A percentile compares a stretch with the other conserved stretches of the same genome.
phyloP scores from a whole-genome alignment of 495 filamentous ascomycete genomes.

The Penicillium robsamsonii region DNA sequence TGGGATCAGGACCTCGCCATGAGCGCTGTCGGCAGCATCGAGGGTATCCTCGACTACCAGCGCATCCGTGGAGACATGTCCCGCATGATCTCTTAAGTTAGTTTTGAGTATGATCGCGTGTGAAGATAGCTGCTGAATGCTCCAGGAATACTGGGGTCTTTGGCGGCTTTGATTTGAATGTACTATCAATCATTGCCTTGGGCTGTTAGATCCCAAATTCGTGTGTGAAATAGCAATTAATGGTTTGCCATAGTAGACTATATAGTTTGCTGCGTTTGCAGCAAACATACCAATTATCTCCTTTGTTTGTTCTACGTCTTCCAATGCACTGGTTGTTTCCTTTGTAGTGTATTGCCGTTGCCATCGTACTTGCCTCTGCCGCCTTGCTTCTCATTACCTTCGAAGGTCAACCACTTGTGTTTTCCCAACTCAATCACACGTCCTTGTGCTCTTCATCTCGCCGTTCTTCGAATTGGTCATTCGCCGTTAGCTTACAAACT shows the following conservation, averaged over 20 bases:
- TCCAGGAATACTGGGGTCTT: constrained; percentile 5
- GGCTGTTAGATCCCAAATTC: constrained; percentile 34
- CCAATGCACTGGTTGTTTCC: neutral
- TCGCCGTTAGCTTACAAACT: neutral
- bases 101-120: constrained; percentile 20
- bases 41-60: constrained; percentile 88
- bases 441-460: neutral
- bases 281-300: constrained; percentile 27
- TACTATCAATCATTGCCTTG: constrained; percentile 40
- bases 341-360: neutral
- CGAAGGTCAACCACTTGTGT: neutral
- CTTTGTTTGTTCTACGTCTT: constrained; percentile 21
- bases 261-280: constrained; percentile 28
- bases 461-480: neutral
- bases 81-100: constrained; percentile 61
- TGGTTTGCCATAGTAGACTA: constrained; percentile 39
- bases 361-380: neutral
- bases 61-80: constrained; percentile 86
- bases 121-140: constrained; percentile 22
- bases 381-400: neutral
- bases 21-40: constrained; percentile 86
- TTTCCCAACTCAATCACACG: neutral
- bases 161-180: constrained; percentile 32
- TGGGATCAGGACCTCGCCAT: constrained; percentile 98
- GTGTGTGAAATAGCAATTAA: constrained; percentile 41